Conservation (phyloP, 768 basidiomycete genomes). For the Leccinum barrowsii region DNA sequence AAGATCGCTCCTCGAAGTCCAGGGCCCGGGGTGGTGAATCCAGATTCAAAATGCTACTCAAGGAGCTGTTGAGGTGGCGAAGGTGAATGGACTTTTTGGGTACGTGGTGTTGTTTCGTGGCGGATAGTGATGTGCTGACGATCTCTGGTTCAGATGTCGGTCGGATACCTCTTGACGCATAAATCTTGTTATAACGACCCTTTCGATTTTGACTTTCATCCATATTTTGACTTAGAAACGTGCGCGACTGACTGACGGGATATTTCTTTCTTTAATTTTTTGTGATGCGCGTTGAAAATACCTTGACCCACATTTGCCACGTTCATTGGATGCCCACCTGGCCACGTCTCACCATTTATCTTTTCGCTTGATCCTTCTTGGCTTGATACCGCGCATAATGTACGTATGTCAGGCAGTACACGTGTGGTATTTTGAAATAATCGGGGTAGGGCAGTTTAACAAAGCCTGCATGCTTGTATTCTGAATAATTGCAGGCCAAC, state of each 20-base stretch:
- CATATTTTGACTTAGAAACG: background rate
- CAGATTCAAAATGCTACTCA: conserved; percentile 15
- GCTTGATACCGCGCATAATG: background rate
- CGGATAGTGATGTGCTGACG: background rate
- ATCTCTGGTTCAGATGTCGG: background rate
- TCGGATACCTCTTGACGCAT: background rate
- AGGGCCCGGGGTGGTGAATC: conserved; percentile 5
- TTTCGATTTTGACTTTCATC: background rate
- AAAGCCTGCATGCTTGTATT: background rate
- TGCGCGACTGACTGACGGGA: background rate
- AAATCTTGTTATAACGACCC: background rate
- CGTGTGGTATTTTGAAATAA: background rate
- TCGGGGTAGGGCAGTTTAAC: background rate
- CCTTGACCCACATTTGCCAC: background rate
- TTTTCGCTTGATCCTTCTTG: background rate
- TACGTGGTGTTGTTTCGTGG: conserved; percentile 1
- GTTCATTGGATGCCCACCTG: background rate
- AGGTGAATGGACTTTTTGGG: background rate
- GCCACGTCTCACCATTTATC: background rate
- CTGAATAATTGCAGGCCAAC: background rate
- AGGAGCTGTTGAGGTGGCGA: conserved; percentile 16
- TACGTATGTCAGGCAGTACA: background rate
- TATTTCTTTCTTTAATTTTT: background rate
- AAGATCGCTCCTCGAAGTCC: background rate
- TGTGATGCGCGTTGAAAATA: conserved; percentile 3